Evolutionary conservation across 306 rosid species (phyloP).

Genomic region (Hippophae rhamnoides): DNA sequence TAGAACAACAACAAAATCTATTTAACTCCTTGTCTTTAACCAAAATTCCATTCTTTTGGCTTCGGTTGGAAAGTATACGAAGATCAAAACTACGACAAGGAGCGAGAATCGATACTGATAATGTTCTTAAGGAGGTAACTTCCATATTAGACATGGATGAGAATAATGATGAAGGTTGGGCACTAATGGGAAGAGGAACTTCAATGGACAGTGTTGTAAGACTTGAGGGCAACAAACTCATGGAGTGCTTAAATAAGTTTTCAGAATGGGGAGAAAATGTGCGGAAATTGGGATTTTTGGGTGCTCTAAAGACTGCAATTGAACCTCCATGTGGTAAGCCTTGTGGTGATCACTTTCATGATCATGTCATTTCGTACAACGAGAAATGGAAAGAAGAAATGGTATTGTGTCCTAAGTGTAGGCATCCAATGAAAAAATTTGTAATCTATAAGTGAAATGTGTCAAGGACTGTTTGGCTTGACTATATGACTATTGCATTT

Average conservation of each 20-base stretch:
- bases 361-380: slow-evolving; percentile 14
- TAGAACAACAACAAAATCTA: slow-evolving; percentile 6
- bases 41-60: slow-evolving; percentile 41
- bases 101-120: slow-evolving; percentile 16
- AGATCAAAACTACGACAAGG: slow-evolving; percentile 37
- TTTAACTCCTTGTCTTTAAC: slow-evolving; percentile 22
- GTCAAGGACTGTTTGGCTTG: too few species aligned
- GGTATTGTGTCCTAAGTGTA: slow-evolving; percentile 40
- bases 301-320: slow-evolving; percentile 25
- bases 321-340: slow-evolving; percentile 26
- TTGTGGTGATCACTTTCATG: slow-evolving; percentile 27
- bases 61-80: slow-evolving; percentile 45
- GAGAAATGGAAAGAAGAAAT: slow-evolving; percentile 20
- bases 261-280: slow-evolving; percentile 24
- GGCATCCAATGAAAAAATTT: slow-evolving; percentile 37
- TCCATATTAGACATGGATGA: slow-evolving; percentile 31
- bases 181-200: slow-evolving; percentile 40
- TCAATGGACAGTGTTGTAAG: slow-evolving; percentile 20
- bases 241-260: slow-evolving; percentile 24
- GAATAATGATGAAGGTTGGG: slow-evolving; percentile 32
- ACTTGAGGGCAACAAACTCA: slow-evolving; percentile 31
- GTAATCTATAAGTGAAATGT: slow-evolving; percentile 22
- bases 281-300: slow-evolving; percentile 20
- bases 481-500: too few species aligned
- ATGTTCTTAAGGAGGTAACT: slow-evolving; percentile 31